Evolutionary conservation across 208 protist species (phyloP).

Genomic region (Wallacemonas collosoma): DNA sequence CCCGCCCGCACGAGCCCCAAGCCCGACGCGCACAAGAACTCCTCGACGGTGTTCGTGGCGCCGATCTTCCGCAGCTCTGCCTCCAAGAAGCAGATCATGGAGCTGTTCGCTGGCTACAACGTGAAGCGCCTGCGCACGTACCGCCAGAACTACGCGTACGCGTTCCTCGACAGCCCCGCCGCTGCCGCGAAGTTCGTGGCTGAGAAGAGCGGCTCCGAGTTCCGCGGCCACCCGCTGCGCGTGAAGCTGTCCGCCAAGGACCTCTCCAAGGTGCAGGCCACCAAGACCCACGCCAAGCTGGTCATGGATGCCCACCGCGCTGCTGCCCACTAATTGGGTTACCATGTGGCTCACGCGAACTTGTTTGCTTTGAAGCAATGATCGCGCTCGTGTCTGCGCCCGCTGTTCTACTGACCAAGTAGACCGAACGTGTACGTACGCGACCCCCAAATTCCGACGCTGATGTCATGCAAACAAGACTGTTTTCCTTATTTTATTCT

Average conservation of each 20-base stretch:
- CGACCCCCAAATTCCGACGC: not conserved
- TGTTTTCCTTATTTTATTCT: conserved; percentile 13
- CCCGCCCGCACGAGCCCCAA: conserved; percentile 78
- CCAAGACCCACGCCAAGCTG: conserved; percentile 53
- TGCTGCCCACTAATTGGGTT: conserved; percentile 4
- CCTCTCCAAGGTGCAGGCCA: conserved; percentile 66
- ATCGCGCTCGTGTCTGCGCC: not conserved
- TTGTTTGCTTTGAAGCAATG: conserved; percentile 3
- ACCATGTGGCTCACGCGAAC: not conserved
- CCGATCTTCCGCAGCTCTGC: conserved; percentile 82
- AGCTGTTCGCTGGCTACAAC: conserved; percentile 73
- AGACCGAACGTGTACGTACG: not conserved
- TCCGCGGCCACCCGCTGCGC: conserved; percentile 75
- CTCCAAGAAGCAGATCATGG: conserved; percentile 65
- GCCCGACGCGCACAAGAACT: conserved; percentile 72
- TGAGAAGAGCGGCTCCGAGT: conserved; percentile 79
- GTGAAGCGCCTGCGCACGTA: conserved; percentile 79
- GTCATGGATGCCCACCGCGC: conserved; percentile 70
- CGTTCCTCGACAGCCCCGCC: conserved; percentile 72
- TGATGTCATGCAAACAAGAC: conserved; percentile 13
- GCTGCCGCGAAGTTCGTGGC: conserved; percentile 69
- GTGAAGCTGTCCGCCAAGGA: conserved; percentile 69
- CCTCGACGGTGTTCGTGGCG: conserved; percentile 73
- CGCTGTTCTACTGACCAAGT: not conserved
- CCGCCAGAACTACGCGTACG: conserved; percentile 83